Percentiles rank a stretch among this genome's conserved stretches.
Conservation (phyloP, 1,284 basidiomycete species). For the Microbotryum scabiosae region DNA sequence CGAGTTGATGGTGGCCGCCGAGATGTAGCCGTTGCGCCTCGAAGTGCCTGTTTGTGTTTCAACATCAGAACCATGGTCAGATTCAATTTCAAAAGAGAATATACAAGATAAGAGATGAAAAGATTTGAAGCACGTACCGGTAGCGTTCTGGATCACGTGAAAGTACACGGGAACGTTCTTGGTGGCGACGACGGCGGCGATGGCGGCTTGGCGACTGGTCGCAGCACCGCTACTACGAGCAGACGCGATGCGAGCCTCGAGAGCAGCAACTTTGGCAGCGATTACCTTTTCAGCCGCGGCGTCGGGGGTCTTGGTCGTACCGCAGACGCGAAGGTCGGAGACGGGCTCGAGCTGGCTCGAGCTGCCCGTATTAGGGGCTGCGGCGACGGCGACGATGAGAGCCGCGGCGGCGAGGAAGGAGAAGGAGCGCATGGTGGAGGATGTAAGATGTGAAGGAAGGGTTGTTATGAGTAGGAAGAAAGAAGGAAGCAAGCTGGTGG, state of each 20-base stretch:
- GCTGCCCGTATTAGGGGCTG: neutral
- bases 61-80: too few species aligned
- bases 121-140: neutral
- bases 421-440: neutral
- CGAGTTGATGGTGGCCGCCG: constrained; percentile 15
- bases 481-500: too few species aligned
- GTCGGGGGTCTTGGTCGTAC: neutral
- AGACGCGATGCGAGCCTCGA: constrained; percentile 2
- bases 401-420: neutral
- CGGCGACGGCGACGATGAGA: neutral
- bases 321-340: neutral
- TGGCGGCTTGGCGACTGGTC: neutral
- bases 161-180: constrained; percentile 1
- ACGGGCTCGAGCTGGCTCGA: neutral
- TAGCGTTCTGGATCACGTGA: neutral
- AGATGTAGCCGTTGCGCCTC: neutral
- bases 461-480: too few species aligned
- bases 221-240: neutral
- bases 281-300: neutral
- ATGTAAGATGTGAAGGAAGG: too few species aligned
- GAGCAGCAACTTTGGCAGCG: neutral
- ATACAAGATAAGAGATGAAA: too few species aligned
- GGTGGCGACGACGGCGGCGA: neutral
- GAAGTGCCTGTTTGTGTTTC: neutral
- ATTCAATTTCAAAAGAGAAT: too few species aligned